These are phyloP conservation scores for Russula abietina DNA, from an alignment of 768 basidiomycete genomes.

Conservation along the genomic window DNA sequence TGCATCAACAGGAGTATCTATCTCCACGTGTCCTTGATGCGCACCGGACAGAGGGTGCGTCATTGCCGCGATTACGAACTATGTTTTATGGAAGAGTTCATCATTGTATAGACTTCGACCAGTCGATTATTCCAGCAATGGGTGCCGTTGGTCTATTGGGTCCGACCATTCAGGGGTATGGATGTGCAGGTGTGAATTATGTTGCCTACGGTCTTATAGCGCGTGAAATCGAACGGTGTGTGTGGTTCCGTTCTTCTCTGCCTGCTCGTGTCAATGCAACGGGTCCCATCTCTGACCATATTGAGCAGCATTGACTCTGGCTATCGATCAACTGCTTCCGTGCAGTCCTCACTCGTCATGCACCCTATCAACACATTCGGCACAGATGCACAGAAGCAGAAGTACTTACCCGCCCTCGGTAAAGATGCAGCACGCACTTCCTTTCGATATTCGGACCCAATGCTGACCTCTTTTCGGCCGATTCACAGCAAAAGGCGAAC, in stretches of 20 bases:
- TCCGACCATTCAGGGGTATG: constrained; percentile 88
- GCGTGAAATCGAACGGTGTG: constrained; percentile 90
- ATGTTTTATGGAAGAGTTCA: background rate
- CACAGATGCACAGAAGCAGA: constrained; percentile 82
- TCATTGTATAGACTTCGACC: constrained; percentile 61
- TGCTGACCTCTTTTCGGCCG: background rate
- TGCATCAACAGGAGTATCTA: constrained; percentile 59
- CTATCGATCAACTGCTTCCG: constrained; percentile 90
- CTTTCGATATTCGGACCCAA: background rate
- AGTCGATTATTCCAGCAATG: constrained; percentile 79
- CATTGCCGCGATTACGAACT: background rate
- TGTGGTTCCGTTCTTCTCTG: constrained; percentile 17
- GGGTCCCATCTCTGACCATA: constrained; percentile 1
- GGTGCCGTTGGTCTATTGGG: constrained; percentile 87
- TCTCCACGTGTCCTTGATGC: constrained; percentile 83
- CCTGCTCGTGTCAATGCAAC: background rate
- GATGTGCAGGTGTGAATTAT: constrained; percentile 85
- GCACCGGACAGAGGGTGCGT: constrained; percentile 79
- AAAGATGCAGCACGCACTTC: constrained; percentile 19
- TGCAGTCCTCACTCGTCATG: constrained; percentile 96
- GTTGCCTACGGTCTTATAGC: constrained; percentile 94
- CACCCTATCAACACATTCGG: constrained; percentile 90
- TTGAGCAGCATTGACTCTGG: constrained; percentile 81
- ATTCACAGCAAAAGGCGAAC: constrained; percentile 66
- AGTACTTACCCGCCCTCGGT: constrained; percentile 83